Evolutionary conservation across 768 basidiomycete genomes (phyloP).

Genomic region (Pleurotus eryngii): DNA sequence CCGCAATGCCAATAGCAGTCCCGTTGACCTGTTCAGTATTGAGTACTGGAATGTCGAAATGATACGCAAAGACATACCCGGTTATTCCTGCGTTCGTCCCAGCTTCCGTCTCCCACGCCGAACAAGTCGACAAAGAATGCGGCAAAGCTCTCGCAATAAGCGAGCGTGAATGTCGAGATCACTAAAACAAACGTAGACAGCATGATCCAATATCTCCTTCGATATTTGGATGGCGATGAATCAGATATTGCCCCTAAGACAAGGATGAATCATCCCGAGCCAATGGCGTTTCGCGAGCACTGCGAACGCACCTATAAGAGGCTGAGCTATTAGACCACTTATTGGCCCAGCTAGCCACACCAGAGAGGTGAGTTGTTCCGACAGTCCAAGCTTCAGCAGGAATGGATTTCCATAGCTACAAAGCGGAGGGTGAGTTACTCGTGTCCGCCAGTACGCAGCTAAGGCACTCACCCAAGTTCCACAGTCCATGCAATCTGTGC

Average conservation of each 20-base stretch:
- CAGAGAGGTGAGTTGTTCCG: constrained; percentile 86
- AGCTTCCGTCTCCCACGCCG: constrained; percentile 75
- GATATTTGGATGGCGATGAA: constrained; percentile 84
- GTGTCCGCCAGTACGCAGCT: not conserved
- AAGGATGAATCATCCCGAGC: constrained; percentile 23
- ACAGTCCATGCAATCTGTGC: constrained; percentile 96
- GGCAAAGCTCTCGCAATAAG: constrained; percentile 78
- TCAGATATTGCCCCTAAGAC: constrained; percentile 88
- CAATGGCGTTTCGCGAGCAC: constrained; percentile 14
- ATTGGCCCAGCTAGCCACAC: constrained; percentile 97
- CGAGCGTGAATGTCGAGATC: constrained; percentile 72
- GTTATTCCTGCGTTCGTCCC: constrained; percentile 73
- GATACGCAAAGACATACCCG: constrained; percentile 41
- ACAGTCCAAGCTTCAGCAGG: constrained; percentile 63
- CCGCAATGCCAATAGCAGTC: constrained; percentile 80
- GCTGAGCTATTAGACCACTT: constrained; percentile 92
- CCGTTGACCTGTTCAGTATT: constrained; percentile 47
- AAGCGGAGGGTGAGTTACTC: constrained; percentile 12
- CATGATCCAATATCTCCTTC: constrained; percentile 91
- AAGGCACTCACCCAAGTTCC: constrained; percentile 72
- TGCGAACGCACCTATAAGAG: constrained; percentile 77
- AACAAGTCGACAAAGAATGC: constrained; percentile 73
- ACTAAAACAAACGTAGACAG: constrained; percentile 81
- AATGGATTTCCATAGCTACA: constrained; percentile 94
- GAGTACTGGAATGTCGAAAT: not conserved